phyloP scores from a whole-genome alignment of 140 eudicot species.

The Anethum foeniculum region DNA sequence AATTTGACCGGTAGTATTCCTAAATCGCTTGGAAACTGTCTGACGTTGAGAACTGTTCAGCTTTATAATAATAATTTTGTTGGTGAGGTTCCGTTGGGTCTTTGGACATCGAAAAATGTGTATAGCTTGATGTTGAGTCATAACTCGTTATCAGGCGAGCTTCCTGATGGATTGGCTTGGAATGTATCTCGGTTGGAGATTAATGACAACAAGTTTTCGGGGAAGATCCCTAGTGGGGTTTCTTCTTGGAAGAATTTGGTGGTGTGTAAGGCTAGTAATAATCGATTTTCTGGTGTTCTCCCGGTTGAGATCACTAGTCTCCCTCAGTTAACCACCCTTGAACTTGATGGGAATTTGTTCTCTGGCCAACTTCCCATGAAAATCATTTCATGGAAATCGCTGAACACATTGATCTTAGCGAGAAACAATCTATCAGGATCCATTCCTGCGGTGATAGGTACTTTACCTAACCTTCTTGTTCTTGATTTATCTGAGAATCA shows the following conservation, averaged over 20 bases:
- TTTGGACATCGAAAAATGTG: conserved; percentile 43
- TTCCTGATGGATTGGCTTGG: conserved; percentile 44
- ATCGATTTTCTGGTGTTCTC: conserved; percentile 55
- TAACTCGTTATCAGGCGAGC: conserved; percentile 58
- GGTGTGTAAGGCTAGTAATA: conserved; percentile 70
- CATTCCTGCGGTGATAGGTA: conserved; percentile 46
- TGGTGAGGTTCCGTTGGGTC: conserved; percentile 56
- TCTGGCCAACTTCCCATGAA: conserved; percentile 62
- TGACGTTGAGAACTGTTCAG: conserved; percentile 36
- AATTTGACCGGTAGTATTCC: conserved; percentile 65
- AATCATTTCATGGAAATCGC: conserved; percentile 58
- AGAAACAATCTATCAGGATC: conserved; percentile 62
- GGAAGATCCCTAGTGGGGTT: conserved; percentile 41
- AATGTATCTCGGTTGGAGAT: conserved; percentile 60
- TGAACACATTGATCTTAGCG: conserved; percentile 48
- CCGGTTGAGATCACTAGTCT: conserved; percentile 56
- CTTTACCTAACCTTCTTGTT: conserved; percentile 50
- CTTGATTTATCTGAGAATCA: conserved; percentile 65
- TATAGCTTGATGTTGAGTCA: conserved; percentile 34
- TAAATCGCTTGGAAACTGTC: conserved; percentile 43
- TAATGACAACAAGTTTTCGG: conserved; percentile 63
- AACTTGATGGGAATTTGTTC: conserved; percentile 63
- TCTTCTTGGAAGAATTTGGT: conserved; percentile 50
- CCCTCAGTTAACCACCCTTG: conserved; percentile 37
- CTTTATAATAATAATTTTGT: conserved; percentile 41